Conservation (phyloP, 257 asterid species). For the Nicotiana otophora region DNA sequence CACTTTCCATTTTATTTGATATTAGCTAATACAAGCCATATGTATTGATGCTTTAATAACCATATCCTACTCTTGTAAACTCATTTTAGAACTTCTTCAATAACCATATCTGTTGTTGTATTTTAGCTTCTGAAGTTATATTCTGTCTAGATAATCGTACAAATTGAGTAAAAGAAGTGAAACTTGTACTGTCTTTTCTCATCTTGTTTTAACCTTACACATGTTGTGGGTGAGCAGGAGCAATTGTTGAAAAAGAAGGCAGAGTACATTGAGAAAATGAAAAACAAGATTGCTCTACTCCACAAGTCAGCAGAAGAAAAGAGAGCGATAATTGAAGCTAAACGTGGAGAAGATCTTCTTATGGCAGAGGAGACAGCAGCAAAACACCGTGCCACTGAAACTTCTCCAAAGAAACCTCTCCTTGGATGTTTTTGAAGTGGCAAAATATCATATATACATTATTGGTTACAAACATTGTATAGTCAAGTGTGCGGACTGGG, state of each 20-base stretch:
- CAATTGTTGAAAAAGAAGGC: slow-evolving; percentile 78
- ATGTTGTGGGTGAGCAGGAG: slow-evolving; percentile 37
- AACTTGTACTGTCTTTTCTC: neutral
- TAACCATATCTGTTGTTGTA: neutral
- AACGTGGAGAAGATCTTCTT: slow-evolving; percentile 79
- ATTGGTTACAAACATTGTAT: slow-evolving; percentile 11
- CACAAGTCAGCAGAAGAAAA: slow-evolving; percentile 86
- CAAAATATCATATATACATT: slow-evolving; percentile 8
- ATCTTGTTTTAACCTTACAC: neutral
- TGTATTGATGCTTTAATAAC: neutral
- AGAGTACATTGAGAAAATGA: slow-evolving; percentile 55
- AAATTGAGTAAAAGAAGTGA: neutral
- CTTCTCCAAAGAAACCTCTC: slow-evolving; percentile 70
- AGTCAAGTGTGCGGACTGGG: slow-evolving; percentile 27
- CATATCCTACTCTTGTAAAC: neutral
- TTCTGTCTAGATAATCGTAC: neutral
- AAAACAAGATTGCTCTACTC: slow-evolving; percentile 67
- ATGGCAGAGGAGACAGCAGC: slow-evolving; percentile 90
- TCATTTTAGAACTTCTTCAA: neutral
- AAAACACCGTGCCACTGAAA: slow-evolving; percentile 74
- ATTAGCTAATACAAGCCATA: neutral
- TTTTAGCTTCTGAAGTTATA: neutral
- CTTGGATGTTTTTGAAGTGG: slow-evolving; percentile 53
- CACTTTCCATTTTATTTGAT: neutral
- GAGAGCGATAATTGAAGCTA: slow-evolving; percentile 60